These are phyloP conservation scores for Globisporangium perplexum DNA, from an alignment of 352 stramenopile species.

Conservation along the genomic window DNA sequence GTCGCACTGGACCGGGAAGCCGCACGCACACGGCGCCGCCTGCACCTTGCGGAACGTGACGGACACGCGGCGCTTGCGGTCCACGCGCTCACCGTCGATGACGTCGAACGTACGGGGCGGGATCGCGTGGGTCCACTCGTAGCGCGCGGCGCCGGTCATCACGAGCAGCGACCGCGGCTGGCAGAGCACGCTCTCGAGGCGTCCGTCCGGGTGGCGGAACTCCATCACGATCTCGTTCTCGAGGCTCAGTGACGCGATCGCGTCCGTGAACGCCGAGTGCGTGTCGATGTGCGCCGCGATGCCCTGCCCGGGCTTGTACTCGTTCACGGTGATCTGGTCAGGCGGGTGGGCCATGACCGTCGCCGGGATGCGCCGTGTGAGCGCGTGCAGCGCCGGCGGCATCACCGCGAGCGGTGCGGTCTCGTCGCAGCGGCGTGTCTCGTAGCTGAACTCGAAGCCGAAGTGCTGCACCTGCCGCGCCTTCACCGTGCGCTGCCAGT, in stretches of 20 bases:
- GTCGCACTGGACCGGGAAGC: conserved; percentile 69
- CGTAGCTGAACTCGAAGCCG: conserved; percentile 86
- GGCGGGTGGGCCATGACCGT: conserved; percentile 60
- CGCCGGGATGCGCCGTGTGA: conserved; percentile 48
- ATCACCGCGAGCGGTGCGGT: conserved; percentile 42
- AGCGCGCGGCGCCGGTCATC: conserved; percentile 79
- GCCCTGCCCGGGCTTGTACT: conserved; percentile 85
- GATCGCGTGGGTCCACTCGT: conserved; percentile 88
- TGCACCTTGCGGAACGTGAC: conserved; percentile 88
- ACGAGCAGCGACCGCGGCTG: conserved; percentile 72
- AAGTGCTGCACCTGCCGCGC: conserved; percentile 87
- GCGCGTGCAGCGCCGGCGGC: conserved; percentile 27
- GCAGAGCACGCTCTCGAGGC: conserved; percentile 57
- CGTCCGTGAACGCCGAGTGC: conserved; percentile 81
- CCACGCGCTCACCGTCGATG: conserved; percentile 65
- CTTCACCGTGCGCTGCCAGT: conserved; percentile 72
- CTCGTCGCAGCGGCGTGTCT: conserved; percentile 60
- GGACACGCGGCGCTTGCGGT: conserved; percentile 62
- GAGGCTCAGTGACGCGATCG: conserved; percentile 78
- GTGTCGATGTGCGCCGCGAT: conserved; percentile 88
- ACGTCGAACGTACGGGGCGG: conserved; percentile 78
- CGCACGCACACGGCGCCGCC: conserved; percentile 56
- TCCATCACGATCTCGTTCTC: conserved; percentile 83
- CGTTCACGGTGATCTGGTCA: conserved; percentile 85
- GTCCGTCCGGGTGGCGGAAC: conserved; percentile 60